Base-by-base conservation (phyloP, 495 filamentous ascomycete species). In the Talaromyces wortmannii region DNA sequence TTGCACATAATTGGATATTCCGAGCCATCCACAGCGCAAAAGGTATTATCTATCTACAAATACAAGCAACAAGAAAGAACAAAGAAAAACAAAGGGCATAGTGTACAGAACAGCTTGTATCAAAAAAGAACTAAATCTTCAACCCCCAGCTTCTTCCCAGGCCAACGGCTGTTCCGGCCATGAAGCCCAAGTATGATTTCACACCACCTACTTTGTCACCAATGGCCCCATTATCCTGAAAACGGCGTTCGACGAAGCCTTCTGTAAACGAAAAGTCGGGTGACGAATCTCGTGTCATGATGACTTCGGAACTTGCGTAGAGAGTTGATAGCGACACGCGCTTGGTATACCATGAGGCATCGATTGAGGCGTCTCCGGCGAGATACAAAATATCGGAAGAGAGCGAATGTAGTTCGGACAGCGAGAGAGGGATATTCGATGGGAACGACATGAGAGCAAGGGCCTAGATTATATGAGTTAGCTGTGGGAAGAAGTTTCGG, bases 311-410 rank as follows among this genome's bases (percentile, higher is more conserved):
- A 42, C 84, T 86, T 23, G 90, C 88, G 65, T 97, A 98, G 59
- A 96, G 83, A 10, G 83, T 77, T 4, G 87, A 81, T 5, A 97
- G 74, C 2, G 82, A 83, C 6, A 86, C 82, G 6, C 94, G 84
- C 67, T 94, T 94, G 53, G 91, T 88, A 66, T 97, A 98, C 94
- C 94, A 97, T 10, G 79, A 80, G 0, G 83, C 78, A 64, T 97
- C 92, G 57, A 96, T 87, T 12, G 83, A 81, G 5, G 71, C 72
- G 66, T 97, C 95, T 44, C 90, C 90, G 0, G 95, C 83, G 3
- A 96, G 82, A 60, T 79, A 88, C 67, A 86, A 84, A 31, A 98
- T 92, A 70, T 98, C 94, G 69, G 94, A 91, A 6, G 87, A 79
- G 2, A 98, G 83, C 42, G 78, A 71, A 32, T 87, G 84, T 11